Base-by-base conservation (phyloP, 768 basidiomycete genomes). In the Suillus discolor region DNA sequence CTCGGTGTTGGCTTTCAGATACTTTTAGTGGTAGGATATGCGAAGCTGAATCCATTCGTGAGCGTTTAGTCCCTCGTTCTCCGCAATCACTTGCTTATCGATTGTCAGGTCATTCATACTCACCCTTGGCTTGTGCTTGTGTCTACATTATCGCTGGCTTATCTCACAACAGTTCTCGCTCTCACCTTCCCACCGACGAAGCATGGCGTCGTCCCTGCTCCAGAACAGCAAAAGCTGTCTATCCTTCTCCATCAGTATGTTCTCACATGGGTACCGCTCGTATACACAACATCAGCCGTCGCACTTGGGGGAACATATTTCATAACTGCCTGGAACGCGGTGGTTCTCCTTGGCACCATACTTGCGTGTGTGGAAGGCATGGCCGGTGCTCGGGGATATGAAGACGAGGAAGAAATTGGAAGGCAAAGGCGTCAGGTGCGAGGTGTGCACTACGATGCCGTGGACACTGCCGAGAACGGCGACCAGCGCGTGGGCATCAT, bases 1-100 rank as follows among this genome's bases (percentile, higher is more conserved):
- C 68, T 87, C 13, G 78, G 81, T 2, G 68, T 82, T 4, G 82
- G 75, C 8, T 68, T 84, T 2, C 85, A 90, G 67, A 78, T 74
- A 2, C 78, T 80, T 3, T 76, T 91, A 8, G 78, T 86, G 3
- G 71, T 79, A 55, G 80, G 79, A 6, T 88, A 84, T 67, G 69
- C 85, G 23, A 77, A 81, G 55, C n/a, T 89, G 49, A 92, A 91
- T 72, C 86, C 87, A 38, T 87, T 85, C 67, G 90, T 91, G 71
- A 70, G 88, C 77, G 44, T 41, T 44, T 15, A 60, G 4, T 23
- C 28, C 11, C 5, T 18, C 8, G 1, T 41, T 41, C 25, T 39
- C 38, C 16, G 23, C 23, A 11, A 8, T 15, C 57, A 23, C 38
- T 18, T n/a, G n/a, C n/a, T n/a, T n/a, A n/a, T n/a, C n/a, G 18